Evolutionary conservation across 2,329 filamentous ascomycete species (phyloP).

Genomic region (Ramularia endophylla): DNA sequence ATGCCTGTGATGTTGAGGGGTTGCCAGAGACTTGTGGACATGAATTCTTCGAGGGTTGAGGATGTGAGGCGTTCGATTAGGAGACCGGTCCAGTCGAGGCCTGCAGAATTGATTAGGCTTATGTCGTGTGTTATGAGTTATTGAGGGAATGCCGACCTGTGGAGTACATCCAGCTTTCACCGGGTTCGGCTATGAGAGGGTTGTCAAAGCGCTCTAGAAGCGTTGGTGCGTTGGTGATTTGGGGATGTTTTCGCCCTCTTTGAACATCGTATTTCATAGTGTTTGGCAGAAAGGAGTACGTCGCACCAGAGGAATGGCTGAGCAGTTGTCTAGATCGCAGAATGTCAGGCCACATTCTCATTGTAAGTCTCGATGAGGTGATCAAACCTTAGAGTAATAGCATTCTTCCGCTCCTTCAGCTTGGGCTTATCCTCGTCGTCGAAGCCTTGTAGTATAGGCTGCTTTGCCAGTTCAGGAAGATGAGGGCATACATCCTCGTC

Average conservation of each 20-base stretch:
- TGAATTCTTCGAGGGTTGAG: constrained; percentile 37
- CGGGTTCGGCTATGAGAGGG: constrained; percentile 49
- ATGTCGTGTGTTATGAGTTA: too few relatives aligned
- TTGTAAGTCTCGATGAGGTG: neutral
- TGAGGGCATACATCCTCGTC: constrained; percentile 42
- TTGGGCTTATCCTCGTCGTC: constrained; percentile 35
- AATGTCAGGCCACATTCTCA: neutral
- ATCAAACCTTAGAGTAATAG: constrained; percentile 42
- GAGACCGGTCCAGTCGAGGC: constrained; percentile 49
- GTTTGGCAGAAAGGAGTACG: constrained; percentile 39
- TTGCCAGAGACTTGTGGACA: constrained; percentile 41
- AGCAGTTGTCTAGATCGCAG: constrained; percentile 38
- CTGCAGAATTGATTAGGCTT: too few relatives aligned
- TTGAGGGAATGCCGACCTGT: constrained; percentile 10
- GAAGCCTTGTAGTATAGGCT: constrained; percentile 46
- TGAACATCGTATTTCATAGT: constrained; percentile 26
- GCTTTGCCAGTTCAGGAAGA: constrained; percentile 44
- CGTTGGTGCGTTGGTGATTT: constrained; percentile 14
- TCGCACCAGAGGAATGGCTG: constrained; percentile 46
- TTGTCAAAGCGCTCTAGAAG: constrained; percentile 41
- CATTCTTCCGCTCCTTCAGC: constrained; percentile 28
- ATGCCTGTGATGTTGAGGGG: constrained; percentile 38
- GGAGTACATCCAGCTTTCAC: constrained; percentile 47
- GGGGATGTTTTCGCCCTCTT: constrained; percentile 6
- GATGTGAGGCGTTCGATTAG: constrained; percentile 46